phyloP scores from a whole-genome alignment of 2,329 filamentous ascomycete species.

The Diaporthe helianthi region DNA sequence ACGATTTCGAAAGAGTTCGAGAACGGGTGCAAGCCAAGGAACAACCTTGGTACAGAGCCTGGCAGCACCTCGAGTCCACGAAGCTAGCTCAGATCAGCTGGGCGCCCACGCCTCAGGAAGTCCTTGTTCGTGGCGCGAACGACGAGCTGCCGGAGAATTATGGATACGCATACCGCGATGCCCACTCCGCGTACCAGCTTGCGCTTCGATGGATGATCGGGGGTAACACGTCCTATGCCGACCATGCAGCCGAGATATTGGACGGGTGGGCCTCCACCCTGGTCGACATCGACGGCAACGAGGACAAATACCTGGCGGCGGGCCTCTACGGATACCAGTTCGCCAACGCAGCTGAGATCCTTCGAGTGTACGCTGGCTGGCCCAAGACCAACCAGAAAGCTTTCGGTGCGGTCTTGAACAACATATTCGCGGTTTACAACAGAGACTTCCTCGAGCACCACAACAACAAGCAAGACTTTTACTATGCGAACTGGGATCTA shows the following conservation, averaged over 20 bases:
- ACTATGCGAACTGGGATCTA: slow-evolving; percentile 42
- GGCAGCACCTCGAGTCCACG: neutral
- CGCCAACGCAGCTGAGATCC: slow-evolving; percentile 48
- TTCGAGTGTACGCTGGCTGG: slow-evolving; percentile 39
- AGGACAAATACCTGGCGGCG: slow-evolving; percentile 45
- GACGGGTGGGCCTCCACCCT: slow-evolving; percentile 45
- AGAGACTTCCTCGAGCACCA: slow-evolving; percentile 43
- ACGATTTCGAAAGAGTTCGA: neutral
- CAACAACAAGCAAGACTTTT: slow-evolving; percentile 38
- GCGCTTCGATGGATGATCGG: slow-evolving; percentile 47
- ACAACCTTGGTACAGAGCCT: slow-evolving; percentile 1
- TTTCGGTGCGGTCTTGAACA: slow-evolving; percentile 40
- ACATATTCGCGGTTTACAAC: slow-evolving; percentile 45
- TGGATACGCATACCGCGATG: slow-evolving; percentile 1
- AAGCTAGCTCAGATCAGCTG: neutral
- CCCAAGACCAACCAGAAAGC: neutral
- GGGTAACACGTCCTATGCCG: slow-evolving; percentile 42
- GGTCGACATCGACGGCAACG: slow-evolving; percentile 41
- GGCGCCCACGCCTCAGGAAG: neutral
- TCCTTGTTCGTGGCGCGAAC: neutral
- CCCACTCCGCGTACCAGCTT: slow-evolving; percentile 1
- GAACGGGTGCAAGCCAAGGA: neutral
- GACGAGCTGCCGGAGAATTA: neutral
- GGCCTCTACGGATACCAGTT: slow-evolving; percentile 50
- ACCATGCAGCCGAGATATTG: slow-evolving; percentile 43